A percentile compares a stretch with the other conserved stretches of the same genome.
These are phyloP conservation scores for Candida corydali DNA, from an alignment of 805 yeast species.

Conservation along the genomic window DNA sequence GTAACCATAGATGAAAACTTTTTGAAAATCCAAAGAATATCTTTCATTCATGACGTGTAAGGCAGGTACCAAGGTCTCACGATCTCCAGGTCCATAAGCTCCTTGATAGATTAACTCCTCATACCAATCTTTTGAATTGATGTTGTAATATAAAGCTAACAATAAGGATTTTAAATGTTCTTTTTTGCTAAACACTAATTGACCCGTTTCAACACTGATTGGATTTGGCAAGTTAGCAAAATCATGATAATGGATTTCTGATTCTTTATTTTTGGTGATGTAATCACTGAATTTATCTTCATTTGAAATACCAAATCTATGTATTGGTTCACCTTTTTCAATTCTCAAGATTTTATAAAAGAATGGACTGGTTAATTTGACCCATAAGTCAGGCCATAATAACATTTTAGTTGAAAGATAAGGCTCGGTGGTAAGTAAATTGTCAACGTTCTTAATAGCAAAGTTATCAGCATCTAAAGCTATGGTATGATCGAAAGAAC, in stretches of 20 bases:
- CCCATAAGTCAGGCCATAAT: constrained; percentile 37
- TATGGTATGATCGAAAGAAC: constrained; percentile 30
- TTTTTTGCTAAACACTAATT: constrained; percentile 30
- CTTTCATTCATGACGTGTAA: constrained; percentile 32
- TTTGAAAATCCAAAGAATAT: constrained; percentile 21
- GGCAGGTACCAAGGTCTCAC: constrained; percentile 37
- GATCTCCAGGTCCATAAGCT: constrained; percentile 29
- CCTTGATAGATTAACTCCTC: constrained; percentile 34
- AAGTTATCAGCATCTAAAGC: constrained; percentile 32
- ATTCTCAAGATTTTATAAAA: constrained; percentile 30
- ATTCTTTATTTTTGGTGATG: constrained; percentile 13
- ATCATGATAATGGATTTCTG: constrained; percentile 27
- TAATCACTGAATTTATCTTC: constrained; percentile 21
- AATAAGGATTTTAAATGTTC: constrained; percentile 26
- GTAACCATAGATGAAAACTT: constrained; percentile 14
- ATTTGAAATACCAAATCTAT: constrained; percentile 27
- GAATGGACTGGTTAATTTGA: constrained; percentile 26
- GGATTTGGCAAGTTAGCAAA: constrained; percentile 26
- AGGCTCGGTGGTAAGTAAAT: constrained; percentile 19
- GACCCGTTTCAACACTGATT: constrained; percentile 32
- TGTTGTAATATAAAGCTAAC: constrained; percentile 32
- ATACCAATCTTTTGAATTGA: constrained; percentile 25
- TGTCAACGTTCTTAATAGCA: constrained; percentile 28
- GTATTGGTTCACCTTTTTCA: constrained; percentile 23
- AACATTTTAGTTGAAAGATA: constrained; percentile 23